These are phyloP conservation scores for Boletus edulis DNA, from an alignment of 768 basidiomycete species.

Conservation along the genomic window DNA sequence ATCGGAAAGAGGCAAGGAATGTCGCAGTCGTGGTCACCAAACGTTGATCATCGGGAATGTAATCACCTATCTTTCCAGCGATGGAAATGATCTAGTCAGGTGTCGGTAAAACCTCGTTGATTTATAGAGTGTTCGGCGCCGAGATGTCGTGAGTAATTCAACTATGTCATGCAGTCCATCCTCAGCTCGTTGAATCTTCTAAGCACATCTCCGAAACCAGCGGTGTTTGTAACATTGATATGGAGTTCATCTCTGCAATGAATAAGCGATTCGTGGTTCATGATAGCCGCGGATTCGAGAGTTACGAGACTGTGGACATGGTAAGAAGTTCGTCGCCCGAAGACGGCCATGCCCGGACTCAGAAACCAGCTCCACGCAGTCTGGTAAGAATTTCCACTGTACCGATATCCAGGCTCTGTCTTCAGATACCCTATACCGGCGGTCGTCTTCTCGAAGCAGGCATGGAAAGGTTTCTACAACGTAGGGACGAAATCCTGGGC, in stretches of 20 bases:
- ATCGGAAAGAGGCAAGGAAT: conserved; percentile 6
- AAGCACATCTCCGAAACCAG: neutral
- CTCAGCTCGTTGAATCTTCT: neutral
- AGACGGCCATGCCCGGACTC: too few relatives aligned
- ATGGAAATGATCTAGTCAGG: conserved; percentile 1
- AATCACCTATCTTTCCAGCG: neutral
- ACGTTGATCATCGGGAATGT: conserved; percentile 18
- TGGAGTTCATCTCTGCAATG: neutral
- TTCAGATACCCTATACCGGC: too few relatives aligned
- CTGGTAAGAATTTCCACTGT: too few relatives aligned
- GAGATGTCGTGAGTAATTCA: neutral
- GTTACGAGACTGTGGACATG: too few relatives aligned
- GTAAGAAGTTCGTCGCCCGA: too few relatives aligned
- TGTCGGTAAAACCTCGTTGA: conserved; percentile 14
- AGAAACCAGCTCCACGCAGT: too few relatives aligned
- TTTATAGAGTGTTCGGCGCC: conserved; percentile 12
- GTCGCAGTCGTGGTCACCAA: conserved; percentile 11
- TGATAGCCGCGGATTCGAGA: too few relatives aligned
- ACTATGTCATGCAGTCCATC: neutral
- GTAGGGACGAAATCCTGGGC: too few relatives aligned
- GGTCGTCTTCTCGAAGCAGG: too few relatives aligned
- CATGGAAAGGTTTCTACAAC: too few relatives aligned
- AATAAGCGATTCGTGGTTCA: too few relatives aligned
- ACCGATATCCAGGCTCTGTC: too few relatives aligned
- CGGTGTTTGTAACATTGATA: neutral